A percentile compares a stretch with the other conserved stretches of the same genome.
Conservation (phyloP, 2,329 filamentous ascomycete species). For the Colletotrichum liaoningense region DNA sequence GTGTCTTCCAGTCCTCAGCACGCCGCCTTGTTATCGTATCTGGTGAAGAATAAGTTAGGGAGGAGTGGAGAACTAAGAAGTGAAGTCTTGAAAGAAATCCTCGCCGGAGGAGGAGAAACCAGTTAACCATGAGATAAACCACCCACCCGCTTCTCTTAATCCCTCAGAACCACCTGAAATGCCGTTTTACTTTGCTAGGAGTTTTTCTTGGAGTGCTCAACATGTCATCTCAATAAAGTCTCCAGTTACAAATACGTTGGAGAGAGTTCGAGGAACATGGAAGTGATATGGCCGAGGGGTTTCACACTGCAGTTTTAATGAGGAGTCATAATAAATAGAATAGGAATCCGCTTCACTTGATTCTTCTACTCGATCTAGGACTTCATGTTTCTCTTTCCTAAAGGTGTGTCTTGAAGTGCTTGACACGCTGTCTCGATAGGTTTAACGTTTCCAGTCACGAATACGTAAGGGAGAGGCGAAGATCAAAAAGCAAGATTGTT, state of each 20-base stretch:
- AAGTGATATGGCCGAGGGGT: too few relatives aligned
- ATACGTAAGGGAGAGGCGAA: accelerated
- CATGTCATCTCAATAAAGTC: accelerated
- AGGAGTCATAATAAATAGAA: too few relatives aligned
- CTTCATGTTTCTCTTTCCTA: too few relatives aligned
- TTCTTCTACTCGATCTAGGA: too few relatives aligned
- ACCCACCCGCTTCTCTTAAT: accelerated
- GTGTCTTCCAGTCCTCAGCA: too few relatives aligned
- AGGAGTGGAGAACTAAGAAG: too few relatives aligned
- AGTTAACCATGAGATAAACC: accelerated
- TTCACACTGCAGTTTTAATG: accelerated
- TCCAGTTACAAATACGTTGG: accelerated
- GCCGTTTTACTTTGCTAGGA: accelerated
- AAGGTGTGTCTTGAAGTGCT: too few relatives aligned
- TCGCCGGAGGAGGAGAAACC: accelerated
- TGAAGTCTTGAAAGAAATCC: too few relatives aligned
- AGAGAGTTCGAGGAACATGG: accelerated
- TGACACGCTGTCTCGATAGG: too few relatives aligned
- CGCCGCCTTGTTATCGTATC: accelerated
- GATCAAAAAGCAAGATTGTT: accelerated
- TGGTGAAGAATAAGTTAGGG: too few relatives aligned
- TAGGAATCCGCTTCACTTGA: too few relatives aligned
- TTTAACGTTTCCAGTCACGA: accelerated
- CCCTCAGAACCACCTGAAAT: accelerated
- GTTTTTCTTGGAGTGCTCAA: too few relatives aligned